Evolutionary conservation across 2,329 filamentous ascomycete species (phyloP), one percentile per base, ranked within the genome.

Genomic region (Fusarium nodosum): DNA sequence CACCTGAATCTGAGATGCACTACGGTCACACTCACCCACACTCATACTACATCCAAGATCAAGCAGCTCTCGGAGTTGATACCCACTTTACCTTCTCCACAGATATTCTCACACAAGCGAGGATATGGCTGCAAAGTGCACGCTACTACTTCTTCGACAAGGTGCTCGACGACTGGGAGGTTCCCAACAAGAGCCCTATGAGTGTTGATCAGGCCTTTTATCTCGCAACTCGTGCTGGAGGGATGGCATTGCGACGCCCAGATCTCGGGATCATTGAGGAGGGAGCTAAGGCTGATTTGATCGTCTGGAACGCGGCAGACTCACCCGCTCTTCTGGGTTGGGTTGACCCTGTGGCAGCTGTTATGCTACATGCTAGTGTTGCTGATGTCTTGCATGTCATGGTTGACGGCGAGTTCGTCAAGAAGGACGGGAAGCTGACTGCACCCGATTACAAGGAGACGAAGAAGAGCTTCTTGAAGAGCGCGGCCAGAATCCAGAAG

Each of bases 1-100:
- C 87, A 0, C 85, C 86, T 2, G 87, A 89, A 70, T 86, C 84
- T 0, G 87, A 89, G 69, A 83, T 87, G 80, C 85, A 87, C 72
- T 88, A 84, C 74, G 86, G 87, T n/a, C 85, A 87, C 68, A 79
- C 77, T 1, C 84, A 88, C 60, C 79, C 80, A 2, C 72, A 76
- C 38, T 79, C 77, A 20, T 79, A 83, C 55, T 72, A 79, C 11
- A 77, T 84, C 30, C 80, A 81, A 30, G 86, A 88, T 69, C 85
- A 88, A 64, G 81, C 81, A 2, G 75, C 84, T 2, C 79, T 88
- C 0, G 86, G 86, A 4, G 78, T 88, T 12, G 86, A 88, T 70
- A 87, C 84, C 0, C 83, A 86, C 69, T 83, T 85, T 63, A 84
- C 84, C 12, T 87, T 81, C 73, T 84, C 81, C 0, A 79, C 80